phyloP scores from a whole-genome alignment of 2,329 filamentous ascomycete genomes.

The Colletotrichum sp. region DNA sequence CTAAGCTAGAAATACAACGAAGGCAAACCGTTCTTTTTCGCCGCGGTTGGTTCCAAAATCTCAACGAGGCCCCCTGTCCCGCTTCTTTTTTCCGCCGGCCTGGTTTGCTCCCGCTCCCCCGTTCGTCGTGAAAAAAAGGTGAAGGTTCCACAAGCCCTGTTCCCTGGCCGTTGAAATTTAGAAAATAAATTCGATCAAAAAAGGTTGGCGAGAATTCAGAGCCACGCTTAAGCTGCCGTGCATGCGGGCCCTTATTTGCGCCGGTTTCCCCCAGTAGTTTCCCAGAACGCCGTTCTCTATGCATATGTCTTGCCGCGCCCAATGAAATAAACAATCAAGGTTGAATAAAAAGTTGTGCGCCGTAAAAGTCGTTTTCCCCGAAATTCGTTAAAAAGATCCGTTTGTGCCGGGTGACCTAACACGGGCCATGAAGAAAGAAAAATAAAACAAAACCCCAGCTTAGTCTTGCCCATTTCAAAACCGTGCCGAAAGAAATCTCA shows the following conservation, averaged over 20 bases:
- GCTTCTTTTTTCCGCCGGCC: neutral
- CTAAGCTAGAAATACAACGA: constrained; percentile 19
- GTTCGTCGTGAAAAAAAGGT: neutral
- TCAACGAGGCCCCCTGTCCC: neutral
- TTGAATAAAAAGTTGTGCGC: neutral
- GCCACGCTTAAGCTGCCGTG: neutral
- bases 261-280: neutral
- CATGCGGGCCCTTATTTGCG: neutral
- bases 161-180: neutral
- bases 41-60: neutral
- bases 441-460: neutral
- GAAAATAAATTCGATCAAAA: neutral
- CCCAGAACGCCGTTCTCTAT: constrained; percentile 15
- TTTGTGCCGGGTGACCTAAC: neutral
- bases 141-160: neutral
- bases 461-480: neutral
- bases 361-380: neutral
- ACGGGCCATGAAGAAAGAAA: neutral
- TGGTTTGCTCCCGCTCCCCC: neutral
- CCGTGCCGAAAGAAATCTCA: neutral
- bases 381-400: neutral
- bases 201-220: neutral
- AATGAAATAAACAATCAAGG: neutral
- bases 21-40: neutral
- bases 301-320: constrained; percentile 14